These are phyloP conservation scores for Paramecium octaurelia DNA, from an alignment of 73 alveolate genomes.

Conservation along the genomic window DNA sequence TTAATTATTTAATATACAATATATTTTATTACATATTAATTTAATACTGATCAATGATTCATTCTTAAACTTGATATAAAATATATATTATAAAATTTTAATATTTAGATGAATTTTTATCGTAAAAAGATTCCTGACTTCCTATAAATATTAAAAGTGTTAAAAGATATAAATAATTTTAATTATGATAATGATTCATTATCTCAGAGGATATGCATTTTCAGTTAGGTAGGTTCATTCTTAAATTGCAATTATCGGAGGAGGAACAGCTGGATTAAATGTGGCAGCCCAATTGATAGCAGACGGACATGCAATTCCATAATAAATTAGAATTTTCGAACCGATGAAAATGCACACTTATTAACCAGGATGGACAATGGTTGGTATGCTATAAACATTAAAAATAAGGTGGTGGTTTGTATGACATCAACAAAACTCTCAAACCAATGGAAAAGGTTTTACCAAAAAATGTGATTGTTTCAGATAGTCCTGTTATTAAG, in stretches of 20 bases:
- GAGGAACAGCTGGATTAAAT: conserved; percentile 80
- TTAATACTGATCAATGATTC: not conserved
- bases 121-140: not conserved
- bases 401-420: conserved; percentile 74
- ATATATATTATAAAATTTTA: not conserved
- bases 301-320: conserved; percentile 58
- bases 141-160: not conserved
- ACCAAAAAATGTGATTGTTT: conserved; percentile 10
- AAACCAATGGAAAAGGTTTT: not conserved
- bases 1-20: not conserved
- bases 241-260: conserved; percentile 78
- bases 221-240: conserved; percentile 43
- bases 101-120: not conserved
- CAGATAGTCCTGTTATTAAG: conserved; percentile 50
- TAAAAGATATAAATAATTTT: not conserved
- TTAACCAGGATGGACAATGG: conserved; percentile 88
- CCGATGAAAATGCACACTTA: conserved; percentile 72
- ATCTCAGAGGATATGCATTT: not conserved
- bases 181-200: not conserved
- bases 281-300: conserved; percentile 68
- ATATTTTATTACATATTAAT: not conserved
- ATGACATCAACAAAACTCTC: conserved; percentile 28
- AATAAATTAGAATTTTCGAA: conserved; percentile 78
- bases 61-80: not conserved
- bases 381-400: conserved; percentile 35